Percentiles rank a stretch among this genome's conserved stretches.
phyloP scores from a whole-genome alignment of 768 basidiomycete genomes.

The Trametes cubensis region DNA sequence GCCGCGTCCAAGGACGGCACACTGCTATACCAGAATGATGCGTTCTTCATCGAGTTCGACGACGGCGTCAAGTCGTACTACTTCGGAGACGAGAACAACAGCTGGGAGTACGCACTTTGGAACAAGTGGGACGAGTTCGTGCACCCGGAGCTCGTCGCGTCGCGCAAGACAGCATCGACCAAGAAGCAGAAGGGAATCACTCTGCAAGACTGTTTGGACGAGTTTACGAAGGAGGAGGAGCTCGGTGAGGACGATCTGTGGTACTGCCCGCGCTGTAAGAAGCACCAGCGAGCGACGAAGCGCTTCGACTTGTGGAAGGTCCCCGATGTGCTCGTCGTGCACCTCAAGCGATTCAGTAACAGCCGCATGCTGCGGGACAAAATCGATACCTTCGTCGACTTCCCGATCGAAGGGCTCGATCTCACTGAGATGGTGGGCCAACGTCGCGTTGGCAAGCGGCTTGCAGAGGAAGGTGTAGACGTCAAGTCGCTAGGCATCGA shows the following conservation, averaged over 20 bases:
- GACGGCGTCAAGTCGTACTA: conserved; percentile 74
- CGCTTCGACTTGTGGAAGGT: conserved; percentile 97
- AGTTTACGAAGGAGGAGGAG: conserved; percentile 94
- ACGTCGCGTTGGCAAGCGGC: conserved; percentile 64
- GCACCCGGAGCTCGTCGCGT: conserved; percentile 74
- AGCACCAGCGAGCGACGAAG: conserved; percentile 98
- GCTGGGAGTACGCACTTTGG: conserved; percentile 64
- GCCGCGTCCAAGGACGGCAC: conserved; percentile 34
- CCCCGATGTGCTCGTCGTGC: conserved; percentile 94
- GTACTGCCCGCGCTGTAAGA: conserved; percentile 98
- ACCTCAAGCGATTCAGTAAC: conserved; percentile 96
- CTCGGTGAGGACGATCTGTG: conserved; percentile 95
- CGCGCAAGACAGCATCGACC: conserved; percentile 53
- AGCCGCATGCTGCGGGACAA: conserved; percentile 84
- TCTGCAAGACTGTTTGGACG: conserved; percentile 88
- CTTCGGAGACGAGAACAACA: conserved; percentile 51
- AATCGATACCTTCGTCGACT: conserved; percentile 93
- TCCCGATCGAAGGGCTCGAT: conserved; percentile 87
- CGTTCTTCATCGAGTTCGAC: conserved; percentile 83
- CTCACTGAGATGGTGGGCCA: conserved; percentile 80
- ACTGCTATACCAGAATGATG: conserved; percentile 77
- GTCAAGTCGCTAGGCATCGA: conserved; percentile 58
- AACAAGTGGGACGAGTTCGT: conserved; percentile 61
- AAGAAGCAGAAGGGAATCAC: conserved; percentile 67
- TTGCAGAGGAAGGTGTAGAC: conserved; percentile 59